Base-by-base conservation (phyloP, 2,329 filamentous ascomycete genomes). In the Hypoxylon sp. region DNA sequence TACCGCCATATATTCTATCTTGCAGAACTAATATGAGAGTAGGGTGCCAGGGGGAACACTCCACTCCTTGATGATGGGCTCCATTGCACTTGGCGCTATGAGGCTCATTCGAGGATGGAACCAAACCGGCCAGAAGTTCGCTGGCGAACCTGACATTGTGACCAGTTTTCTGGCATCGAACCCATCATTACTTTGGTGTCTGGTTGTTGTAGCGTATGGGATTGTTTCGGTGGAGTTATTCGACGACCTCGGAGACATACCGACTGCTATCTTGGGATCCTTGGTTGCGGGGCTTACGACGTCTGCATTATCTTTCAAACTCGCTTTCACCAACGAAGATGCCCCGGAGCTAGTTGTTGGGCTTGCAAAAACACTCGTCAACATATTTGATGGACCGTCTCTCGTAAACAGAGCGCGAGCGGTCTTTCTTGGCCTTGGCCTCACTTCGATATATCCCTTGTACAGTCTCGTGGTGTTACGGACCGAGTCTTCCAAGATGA, bases 41-140 rank as follows among this genome's bases (percentile, higher is more conserved):
- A 66, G 77, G 67, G 48, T 65, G 62, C 66, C 70, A 25, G 73
- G 62, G 25, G 30, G 66, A 6, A 80, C 77, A 28, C 71, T 68
- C 4, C 74, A 73, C 9, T 75, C 75, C 1, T 45, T 77, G 0
- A 52, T 76, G 4, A 75, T 77, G 6, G 70, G 76, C 1, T 41
- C 86, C 13, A 73, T 85, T 32, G 82, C 92, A 0, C 82, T 95
- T 6, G 74, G 85, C 1, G 80, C 88, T 6, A 86, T 93, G 58
- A 87, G 94, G 36, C 74, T 97, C 2, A 82, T 89, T 38, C 84
- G 93, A 46, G 87, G 91, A 61, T 99, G 95, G 95, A 98, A 98
- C 76, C 96, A 98, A 79, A 98, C 96, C 0, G 96, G 96, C 3
- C 95, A 98, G 77, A 99, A 99, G 79, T 94, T 93, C 74, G 91